Base-by-base conservation (phyloP, 164 flowering plant species). In the Sextonia rubra region DNA sequence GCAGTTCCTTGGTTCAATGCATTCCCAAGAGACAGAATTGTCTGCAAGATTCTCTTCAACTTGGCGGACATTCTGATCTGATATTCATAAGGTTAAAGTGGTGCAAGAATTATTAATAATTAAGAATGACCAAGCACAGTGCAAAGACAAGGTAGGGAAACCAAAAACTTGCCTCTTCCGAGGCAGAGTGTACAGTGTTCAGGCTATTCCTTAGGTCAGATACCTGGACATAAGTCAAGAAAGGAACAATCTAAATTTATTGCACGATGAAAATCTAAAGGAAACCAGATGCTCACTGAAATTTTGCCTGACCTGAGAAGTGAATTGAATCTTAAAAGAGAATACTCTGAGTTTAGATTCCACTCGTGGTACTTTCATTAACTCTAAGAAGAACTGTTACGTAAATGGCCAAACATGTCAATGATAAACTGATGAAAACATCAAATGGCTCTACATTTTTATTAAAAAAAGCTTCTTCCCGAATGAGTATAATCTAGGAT, bases 1-100 rank as follows among this genome's bases (percentile, higher is more conserved):
- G 94, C 93, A 80, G 98, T 95, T 78, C 99, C 99, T 79, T 93
- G 97, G 76, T 95, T 95, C 80, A 95, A 80, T 49, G 99, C 97
- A 87, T 95, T 95, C 81, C 99, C 99, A 18, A 95, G 73, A 18
- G 85, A 85, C 78, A 95, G 94, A 77, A 95, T 90, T 75, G 96
- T 91, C 75, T 95, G 92, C 98, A 95, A 91, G 52, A 95, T 81
- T 82, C 87, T 86, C 81, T 88, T 93, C 79, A 95, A 80, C 75
- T 91, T 93, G 68, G 64, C 78, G 25, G 97, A 95, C 72, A 76
- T 84, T 80, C 90, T 85, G 75, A 91, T 84, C 99, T 95, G 93
- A 73, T 75, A 55, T 66, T 71, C 66, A 66, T 25, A 67, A 69
- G 11, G 9, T 71, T 32, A 9, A 17, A 75, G 23, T 48, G 22